These are phyloP conservation scores for Kluyveromyces siamensis DNA, from an alignment of 805 yeast species.

Conservation along the genomic window DNA sequence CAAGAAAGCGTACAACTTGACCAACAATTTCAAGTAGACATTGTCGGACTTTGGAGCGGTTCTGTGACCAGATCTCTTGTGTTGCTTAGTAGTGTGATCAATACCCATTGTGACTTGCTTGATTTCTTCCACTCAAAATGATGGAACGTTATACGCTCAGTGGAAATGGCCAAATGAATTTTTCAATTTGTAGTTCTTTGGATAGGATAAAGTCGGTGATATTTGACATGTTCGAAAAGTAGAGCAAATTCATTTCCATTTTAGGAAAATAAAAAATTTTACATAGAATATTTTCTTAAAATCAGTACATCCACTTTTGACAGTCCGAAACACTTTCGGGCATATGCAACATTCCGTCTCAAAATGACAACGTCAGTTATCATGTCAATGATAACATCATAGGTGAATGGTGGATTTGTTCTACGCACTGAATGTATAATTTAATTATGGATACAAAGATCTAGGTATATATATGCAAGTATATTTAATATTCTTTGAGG, in stretches of 20 bases:
- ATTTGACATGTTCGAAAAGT: not conserved
- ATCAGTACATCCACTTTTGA: not conserved
- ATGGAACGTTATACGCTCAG: too few relatives aligned
- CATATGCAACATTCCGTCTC: not conserved
- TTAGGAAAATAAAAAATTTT: not conserved
- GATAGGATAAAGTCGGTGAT: too few relatives aligned
- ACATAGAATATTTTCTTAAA: too few relatives aligned
- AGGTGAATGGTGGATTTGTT: too few relatives aligned
- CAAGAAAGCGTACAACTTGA: constrained; percentile 96
- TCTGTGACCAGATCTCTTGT: constrained; percentile 93
- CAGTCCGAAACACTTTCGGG: not conserved
- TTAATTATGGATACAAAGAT: not conserved
- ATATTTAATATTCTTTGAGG: too few relatives aligned
- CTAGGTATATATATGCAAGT: too few relatives aligned
- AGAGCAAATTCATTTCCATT: not conserved
- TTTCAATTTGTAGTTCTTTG: not conserved
- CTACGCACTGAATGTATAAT: too few relatives aligned
- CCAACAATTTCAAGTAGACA: constrained; percentile 96
- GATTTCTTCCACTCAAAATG: constrained; percentile 3
- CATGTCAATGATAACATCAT: too few relatives aligned
- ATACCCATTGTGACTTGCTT: constrained; percentile 63
- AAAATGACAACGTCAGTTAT: not conserved
- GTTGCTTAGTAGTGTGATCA: constrained; percentile 95
- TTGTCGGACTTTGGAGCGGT: constrained; percentile 99
- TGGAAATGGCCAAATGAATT: not conserved